Base-by-base conservation (phyloP, 768 basidiomycete species). In the Auricularia sp. region DNA sequence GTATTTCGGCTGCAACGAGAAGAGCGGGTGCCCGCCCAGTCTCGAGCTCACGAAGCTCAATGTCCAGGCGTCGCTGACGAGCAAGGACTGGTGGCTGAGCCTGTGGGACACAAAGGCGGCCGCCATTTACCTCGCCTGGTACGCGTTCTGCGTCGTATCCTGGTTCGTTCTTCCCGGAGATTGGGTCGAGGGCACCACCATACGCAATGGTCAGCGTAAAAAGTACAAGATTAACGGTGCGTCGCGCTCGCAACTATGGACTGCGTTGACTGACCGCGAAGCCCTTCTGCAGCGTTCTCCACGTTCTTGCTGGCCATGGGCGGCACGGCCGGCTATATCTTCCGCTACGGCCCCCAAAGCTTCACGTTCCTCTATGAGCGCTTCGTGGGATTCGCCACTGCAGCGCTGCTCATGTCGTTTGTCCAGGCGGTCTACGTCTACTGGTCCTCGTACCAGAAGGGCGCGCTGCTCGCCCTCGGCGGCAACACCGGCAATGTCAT, bases 151-250 rank as follows among this genome's bases (percentile, higher is more conserved):
- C 68, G 82, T 98, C 60, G 75, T 84, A 2, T 81, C 90, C 2
- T 98, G 95, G 94, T 79, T 77, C 3, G 70, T 93, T 61, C 76
- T 98, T 12, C 97, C 85, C 18, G 85, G 84, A 3, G 87, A 91
- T 65, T 79, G 79, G 77, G 79, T 93, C 4, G 78, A 88, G 59
- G 93, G 93, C 29, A 83, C 78, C 33, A 77, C 79, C 7, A 74
- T 96, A 69, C 82, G 97, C 58, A 87, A 85, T 51, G 95, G 95
- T 0, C 79, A 78, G 63, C 87, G 81, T 71, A 87, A 90, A 72
- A 76, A 81, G 66, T 99, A 99, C 81, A 98, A 91, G 78, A 93
- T 97, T 66, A 98, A 99, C 77, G 95, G 95, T 94, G 71, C 69
- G 82, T 29, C 29, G 2, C 2, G 2, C 47, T 14, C 18, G 10